Evolutionary conservation across 2,329 filamentous ascomycete species (phyloP).

Genomic region (Zymoseptoria brevis): DNA sequence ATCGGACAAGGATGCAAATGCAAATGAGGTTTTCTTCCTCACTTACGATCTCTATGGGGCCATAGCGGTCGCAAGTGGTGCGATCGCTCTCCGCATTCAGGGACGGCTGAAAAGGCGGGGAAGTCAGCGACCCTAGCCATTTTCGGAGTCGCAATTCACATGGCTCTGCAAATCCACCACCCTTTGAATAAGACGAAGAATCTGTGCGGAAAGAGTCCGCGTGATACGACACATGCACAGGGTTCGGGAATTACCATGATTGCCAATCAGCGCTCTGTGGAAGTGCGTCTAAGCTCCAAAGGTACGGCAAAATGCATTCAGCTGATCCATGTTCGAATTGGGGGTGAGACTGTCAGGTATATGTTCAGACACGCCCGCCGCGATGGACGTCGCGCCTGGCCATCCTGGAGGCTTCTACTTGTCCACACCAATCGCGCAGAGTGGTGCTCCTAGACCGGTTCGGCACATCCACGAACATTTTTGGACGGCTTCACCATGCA

Average conservation of each 20-base stretch:
- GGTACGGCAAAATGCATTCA: neutral
- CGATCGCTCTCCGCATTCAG: too few species aligned
- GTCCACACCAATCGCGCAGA: neutral
- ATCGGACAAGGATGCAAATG: neutral
- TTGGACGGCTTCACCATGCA: neutral
- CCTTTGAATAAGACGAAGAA: neutral
- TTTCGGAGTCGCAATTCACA: neutral
- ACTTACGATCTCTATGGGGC: neutral
- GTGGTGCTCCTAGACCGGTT: neutral
- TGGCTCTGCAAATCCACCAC: neutral
- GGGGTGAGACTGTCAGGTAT: neutral
- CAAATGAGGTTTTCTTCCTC: neutral
- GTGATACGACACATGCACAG: neutral
- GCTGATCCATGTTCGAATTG: neutral
- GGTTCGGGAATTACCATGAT: neutral
- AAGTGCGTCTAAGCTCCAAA: neutral
- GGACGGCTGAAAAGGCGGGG: too few species aligned
- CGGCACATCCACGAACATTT: neutral
- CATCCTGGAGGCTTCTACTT: neutral
- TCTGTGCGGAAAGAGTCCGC: neutral
- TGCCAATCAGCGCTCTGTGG: neutral
- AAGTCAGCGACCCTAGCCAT: neutral
- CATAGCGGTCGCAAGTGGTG: neutral
- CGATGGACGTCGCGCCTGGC: neutral
- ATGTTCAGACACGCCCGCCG: neutral